These are phyloP conservation scores for Rubia peregrina DNA, from an alignment of 305 asterid species.

Conservation along the genomic window DNA sequence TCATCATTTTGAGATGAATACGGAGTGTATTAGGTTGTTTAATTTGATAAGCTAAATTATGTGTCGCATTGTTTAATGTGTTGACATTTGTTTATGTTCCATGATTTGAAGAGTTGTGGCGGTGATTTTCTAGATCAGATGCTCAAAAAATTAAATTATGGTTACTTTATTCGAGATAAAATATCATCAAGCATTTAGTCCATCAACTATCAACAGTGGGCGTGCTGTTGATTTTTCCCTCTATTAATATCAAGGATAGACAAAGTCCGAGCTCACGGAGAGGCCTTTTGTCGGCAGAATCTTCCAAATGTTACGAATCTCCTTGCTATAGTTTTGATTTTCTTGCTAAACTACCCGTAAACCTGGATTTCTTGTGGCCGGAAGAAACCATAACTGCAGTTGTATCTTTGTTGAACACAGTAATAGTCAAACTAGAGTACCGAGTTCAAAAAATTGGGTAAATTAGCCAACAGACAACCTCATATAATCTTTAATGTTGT, in stretches of 20 bases:
- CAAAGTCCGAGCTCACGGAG: slow-evolving; percentile 64
- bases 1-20: too few relatives aligned
- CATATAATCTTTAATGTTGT: neutral
- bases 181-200: slow-evolving; percentile 66
- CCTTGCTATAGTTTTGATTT: slow-evolving; percentile 66
- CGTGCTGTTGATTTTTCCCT: slow-evolving; percentile 77
- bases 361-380: too few relatives aligned
- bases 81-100: too few relatives aligned
- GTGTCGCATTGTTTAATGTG: too few relatives aligned
- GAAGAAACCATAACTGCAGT: too few relatives aligned
- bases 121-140: too few relatives aligned
- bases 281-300: slow-evolving; percentile 73
- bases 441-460: neutral
- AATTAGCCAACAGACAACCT: neutral
- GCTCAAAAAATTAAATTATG: neutral
- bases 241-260: slow-evolving; percentile 59
- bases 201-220: slow-evolving; percentile 70
- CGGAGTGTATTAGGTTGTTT: too few relatives aligned
- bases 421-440: neutral
- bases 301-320: slow-evolving; percentile 69
- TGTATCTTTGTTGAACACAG: neutral
- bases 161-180: slow-evolving; percentile 36
- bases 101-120: too few relatives aligned
- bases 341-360: slow-evolving; percentile 10
- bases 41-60: too few relatives aligned